Percentiles rank a stretch among this genome's conserved stretches.
These are phyloP conservation scores for Chaetothyriales sp. DNA, from an alignment of 2,329 filamentous ascomycete species.

Conservation along the genomic window DNA sequence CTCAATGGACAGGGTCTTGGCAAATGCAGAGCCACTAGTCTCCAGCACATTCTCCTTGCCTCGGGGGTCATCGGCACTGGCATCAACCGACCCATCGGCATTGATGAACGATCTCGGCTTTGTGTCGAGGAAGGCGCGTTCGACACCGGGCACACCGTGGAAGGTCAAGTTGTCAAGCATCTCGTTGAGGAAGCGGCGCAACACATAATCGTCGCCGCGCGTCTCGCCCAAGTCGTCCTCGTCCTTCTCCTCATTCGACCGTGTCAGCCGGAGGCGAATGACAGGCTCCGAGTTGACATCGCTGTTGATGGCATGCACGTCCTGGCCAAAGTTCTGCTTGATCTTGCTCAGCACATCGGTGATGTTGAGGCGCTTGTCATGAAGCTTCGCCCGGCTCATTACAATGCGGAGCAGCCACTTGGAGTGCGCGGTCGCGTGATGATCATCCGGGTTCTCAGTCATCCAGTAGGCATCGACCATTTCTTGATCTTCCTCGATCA, in stretches of 20 bases:
- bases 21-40: slow-evolving; percentile 78
- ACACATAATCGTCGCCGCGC: slow-evolving; percentile 77
- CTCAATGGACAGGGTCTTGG: slow-evolving; percentile 68
- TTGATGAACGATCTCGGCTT: slow-evolving; percentile 55
- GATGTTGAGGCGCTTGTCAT: slow-evolving; percentile 85
- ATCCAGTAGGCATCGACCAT: slow-evolving; percentile 97
- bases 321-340: slow-evolving; percentile 72
- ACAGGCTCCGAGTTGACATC: slow-evolving; percentile 96
- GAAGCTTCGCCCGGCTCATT: slow-evolving; percentile 81
- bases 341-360: slow-evolving; percentile 82
- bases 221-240: slow-evolving; percentile 51
- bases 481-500: slow-evolving; percentile 74
- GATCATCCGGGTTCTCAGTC: slow-evolving; percentile 69
- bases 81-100: slow-evolving; percentile 58
- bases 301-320: slow-evolving; percentile 87
- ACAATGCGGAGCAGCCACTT: slow-evolving; percentile 92
- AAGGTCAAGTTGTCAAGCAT: slow-evolving; percentile 82
- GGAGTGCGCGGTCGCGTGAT: slow-evolving; percentile 55
- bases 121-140: slow-evolving; percentile 84
- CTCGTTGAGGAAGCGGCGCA: slow-evolving; percentile 84
- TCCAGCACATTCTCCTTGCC: slow-evolving; percentile 95
- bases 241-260: slow-evolving; percentile 48
- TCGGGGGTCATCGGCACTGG: slow-evolving; percentile 56
- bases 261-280: slow-evolving; percentile 74
- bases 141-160: slow-evolving; percentile 77